Conservation (phyloP, 768 basidiomycete genomes). For the Suillus sp. region DNA sequence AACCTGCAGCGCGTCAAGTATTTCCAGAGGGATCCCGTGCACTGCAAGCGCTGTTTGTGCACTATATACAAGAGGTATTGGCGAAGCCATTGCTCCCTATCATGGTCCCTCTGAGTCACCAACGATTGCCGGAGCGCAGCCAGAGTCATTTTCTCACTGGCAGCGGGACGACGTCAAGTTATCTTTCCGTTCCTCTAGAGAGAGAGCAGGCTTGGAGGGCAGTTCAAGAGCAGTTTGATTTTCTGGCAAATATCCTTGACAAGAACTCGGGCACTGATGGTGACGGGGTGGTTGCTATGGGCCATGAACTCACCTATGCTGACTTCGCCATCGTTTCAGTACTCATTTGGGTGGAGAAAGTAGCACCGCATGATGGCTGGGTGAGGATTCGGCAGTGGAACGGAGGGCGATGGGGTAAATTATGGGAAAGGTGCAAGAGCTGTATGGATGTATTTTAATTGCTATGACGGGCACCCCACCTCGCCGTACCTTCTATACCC, state of each 20-base stretch:
- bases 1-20: constrained; percentile 52
- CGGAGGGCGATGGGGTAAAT: constrained; percentile 62
- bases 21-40: constrained; percentile 73
- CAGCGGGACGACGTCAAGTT: constrained; percentile 19
- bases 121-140: constrained; percentile 55
- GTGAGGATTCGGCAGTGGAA: constrained; percentile 68
- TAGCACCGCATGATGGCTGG: constrained; percentile 78
- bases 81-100: constrained; percentile 67
- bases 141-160: constrained; percentile 55
- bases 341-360: constrained; percentile 72
- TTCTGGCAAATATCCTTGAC: constrained; percentile 64
- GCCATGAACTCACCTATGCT: constrained; percentile 66
- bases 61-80: constrained; percentile 67
- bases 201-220: constrained; percentile 66
- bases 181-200: constrained; percentile 41
- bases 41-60: constrained; percentile 68
- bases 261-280: constrained; percentile 63
- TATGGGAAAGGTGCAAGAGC: constrained; percentile 61
- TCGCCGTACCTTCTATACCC: not conserved
- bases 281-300: constrained; percentile 65
- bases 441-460: constrained; percentile 70
- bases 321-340: constrained; percentile 76
- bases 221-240: constrained; percentile 67
- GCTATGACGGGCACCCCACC: not conserved
- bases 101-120: constrained; percentile 69